Base-by-base conservation (phyloP, 1,139 yeast genomes). In the Meyerozyma athensensis region DNA sequence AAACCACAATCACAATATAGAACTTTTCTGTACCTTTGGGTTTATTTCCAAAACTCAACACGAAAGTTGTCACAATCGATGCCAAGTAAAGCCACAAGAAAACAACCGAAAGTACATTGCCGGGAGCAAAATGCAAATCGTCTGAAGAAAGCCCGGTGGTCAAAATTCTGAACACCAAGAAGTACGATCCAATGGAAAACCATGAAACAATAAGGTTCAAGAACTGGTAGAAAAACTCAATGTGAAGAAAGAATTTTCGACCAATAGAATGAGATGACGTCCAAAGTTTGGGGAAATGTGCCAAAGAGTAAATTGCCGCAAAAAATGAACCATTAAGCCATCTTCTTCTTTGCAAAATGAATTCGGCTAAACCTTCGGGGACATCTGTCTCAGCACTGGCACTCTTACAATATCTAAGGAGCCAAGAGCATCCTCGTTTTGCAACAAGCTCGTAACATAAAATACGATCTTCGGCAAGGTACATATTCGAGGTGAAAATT, bases 91-190 rank as follows among this genome's bases (percentile, higher is more conserved):
- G 42, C 58, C 59, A 54, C 19, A 56, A 50, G 30, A 54, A 53
- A 1, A 50, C 49, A 22, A 48, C 46, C 4, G 59, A 53, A 37
- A 56, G 44, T 43, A 55, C 54, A 41, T 49, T 49, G 10, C 59
- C 61, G 24, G 51, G 43, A 17, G 43, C 43, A 35, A 56, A 56
- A 39, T 72, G 50, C 54, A 76, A 66, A 37, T 65, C 72, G 3
- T 55, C 39, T 3, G 76, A 68, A 9, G 81, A 81, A 50, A 77
- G 60, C 50, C 76, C 74, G 20, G 74, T 70, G 7, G 81, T 76
- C 54, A 77, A 68, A 47, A 78, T 74, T 43, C 86, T 62, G 60
- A 85, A 85, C 42, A 85, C 90, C 43, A 85, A 63, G 52, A 81
- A 85, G 59, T 82, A 85, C 44, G 84, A 80, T 12, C 86, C 87